phyloP scores from a whole-genome alignment of 495 filamentous ascomycete species.

The Neurospora sp. region DNA sequence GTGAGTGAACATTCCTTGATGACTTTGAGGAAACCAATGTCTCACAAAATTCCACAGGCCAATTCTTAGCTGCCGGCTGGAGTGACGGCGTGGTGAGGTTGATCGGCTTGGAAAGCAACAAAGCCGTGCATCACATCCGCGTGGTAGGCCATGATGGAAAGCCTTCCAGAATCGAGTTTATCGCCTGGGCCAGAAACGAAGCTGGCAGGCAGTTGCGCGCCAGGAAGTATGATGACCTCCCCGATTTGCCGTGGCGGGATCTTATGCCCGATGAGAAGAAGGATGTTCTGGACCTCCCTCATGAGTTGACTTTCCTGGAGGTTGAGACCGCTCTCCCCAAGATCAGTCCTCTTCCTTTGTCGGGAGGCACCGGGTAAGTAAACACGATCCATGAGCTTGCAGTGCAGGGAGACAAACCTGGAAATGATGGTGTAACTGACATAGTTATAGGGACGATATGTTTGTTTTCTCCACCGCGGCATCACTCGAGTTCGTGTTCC shows the following conservation, averaged over 20 bases:
- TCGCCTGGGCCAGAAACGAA: conserved; percentile 67
- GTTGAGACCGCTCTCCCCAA: conserved; percentile 73
- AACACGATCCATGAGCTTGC: not conserved
- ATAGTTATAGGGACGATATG: conserved; percentile 48
- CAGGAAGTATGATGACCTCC: not conserved
- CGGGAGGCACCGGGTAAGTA: conserved; percentile 49
- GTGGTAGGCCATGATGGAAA: conserved; percentile 18
- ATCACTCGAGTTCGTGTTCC: conserved; percentile 62
- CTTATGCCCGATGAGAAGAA: conserved; percentile 28
- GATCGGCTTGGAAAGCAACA: conserved; percentile 65
- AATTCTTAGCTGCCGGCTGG: conserved; percentile 69
- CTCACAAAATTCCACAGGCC: conserved; percentile 36
- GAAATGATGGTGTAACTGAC: conserved; percentile 10
- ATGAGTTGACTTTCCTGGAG: conserved; percentile 68
- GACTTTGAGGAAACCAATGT: conserved; percentile 8
- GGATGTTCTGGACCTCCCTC: conserved; percentile 51
- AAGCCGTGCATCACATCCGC: conserved; percentile 62
- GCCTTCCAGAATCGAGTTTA: conserved; percentile 43
- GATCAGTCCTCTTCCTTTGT: conserved; percentile 55
- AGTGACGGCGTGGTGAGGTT: conserved; percentile 61
- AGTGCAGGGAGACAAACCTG: not conserved
- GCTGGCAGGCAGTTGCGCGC: conserved; percentile 29
- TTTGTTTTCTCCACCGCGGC: conserved; percentile 56
- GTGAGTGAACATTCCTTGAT: conserved; percentile 29
- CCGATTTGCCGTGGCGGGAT: conserved; percentile 15